Base-by-base conservation (phyloP, 805 yeast species). In the Wilhelminamyces savonicus region DNA sequence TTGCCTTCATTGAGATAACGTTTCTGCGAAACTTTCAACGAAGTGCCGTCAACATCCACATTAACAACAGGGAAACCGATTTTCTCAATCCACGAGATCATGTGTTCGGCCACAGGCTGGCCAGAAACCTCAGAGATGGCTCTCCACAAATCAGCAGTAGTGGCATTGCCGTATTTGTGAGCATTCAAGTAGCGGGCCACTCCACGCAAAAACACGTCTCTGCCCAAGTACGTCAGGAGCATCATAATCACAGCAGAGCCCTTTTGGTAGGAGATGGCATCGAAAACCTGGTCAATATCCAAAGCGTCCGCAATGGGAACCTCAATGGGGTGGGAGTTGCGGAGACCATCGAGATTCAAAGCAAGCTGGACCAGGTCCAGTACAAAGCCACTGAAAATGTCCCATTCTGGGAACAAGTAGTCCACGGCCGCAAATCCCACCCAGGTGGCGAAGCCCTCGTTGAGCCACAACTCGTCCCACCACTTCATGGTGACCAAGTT, bases 391-490 rank as follows among this genome's bases (percentile, higher is more conserved):
- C 69, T 71, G 59, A 82, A 81, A 13, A 79, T 78, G 45, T 82
- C 77, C 94, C 94, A 84, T 37, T 79, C 84, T 9, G 94, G 94
- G 53, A 72, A 76, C 44, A 82, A 68, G 40, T 69, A 55, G 48
- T 81, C 78, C 30, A 79, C 79, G 12, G 87, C 78, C 31, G 69
- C 59, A 69, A 72, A 80, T 3, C 86, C 83, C 50, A 81, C 82
- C 78, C 84, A 84, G 16, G 95, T 84, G 12, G 94, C 95, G 59
- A 84, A 84, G 10, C 94, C 92, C 59, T 84, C 94, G 50, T 84
- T 84, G 37, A 84, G 71, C 94, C 94, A 84, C 42, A 84, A 66
- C 46, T 82, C 92, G 45, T 84, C 85, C 95, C 95, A 84, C 92
- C 94, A 85, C 46, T 81, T 77, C 94, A 84, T 85, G 27, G 94